Base-by-base conservation (phyloP, 2,329 filamentous ascomycete species). In the Penicillium oxalicum region DNA sequence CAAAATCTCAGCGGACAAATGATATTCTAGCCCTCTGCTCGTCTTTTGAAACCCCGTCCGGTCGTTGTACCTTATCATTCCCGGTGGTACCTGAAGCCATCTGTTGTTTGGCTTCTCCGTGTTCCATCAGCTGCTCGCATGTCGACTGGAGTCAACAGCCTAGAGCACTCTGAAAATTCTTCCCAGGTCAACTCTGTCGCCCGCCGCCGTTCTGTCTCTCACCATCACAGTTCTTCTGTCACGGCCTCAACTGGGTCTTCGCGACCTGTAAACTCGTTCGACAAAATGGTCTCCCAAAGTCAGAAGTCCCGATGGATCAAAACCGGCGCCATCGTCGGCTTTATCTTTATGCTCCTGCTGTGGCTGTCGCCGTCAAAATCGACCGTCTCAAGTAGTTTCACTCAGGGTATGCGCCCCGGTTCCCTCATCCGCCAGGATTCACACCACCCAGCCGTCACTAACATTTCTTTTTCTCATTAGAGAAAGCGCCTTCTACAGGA, bases 241-340 rank as follows among this genome's bases (percentile, higher is more conserved):
- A 70, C 78, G 57, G 70, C 70, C 40, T 70, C 74, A 61, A 70
- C 76, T 57, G 76, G 77, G 56, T 61, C 70, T 40, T 68, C 72
- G 54, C 66, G 73, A 55, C 53, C 60, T 45, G 61, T 59, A 37
- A 66, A 68, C 54, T 65, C 62, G 49, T 46, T 69, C 65, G 68
- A 68, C 60, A 73, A 71, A 58, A 83, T 84, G 81, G 80, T 52
- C 37, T 52, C 80, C 59, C 80, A 82, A 71, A 79, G 76, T 55
- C 79, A 82, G 68, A 74, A 79, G 64, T 70, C 78, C 45, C 75
- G 81, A 52, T 82, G 77, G 61, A 61, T 84, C 60, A 84, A 83
- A 73, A 79, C 79, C 45, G 80, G 79, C 36, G 79, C 78, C 55
- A 73, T 84, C 51, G 70, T 84, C 52, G 74, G 75, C 45, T 74